Evolutionary conservation across 2,329 filamentous ascomycete genomes (phyloP), one percentile per base, ranked within the genome.

Genomic region (Mariannaea sp.): DNA sequence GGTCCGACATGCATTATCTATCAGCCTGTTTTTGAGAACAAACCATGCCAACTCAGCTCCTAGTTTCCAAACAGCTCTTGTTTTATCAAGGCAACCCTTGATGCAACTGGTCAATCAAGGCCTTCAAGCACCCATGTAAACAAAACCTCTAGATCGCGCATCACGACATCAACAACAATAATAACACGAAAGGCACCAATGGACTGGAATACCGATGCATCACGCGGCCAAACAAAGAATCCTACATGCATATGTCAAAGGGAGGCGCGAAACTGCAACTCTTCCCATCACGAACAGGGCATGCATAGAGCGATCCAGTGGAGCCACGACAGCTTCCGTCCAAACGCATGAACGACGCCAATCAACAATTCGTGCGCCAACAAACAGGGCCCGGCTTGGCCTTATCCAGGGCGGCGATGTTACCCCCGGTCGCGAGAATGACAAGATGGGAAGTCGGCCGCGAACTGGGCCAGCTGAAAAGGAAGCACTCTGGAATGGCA

Each of bases 281-380:
- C 29, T 54, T 41, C 40, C 45, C 53, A 43, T 50, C 40, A 30
- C 29, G 41, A 10, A 35, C 29, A 9, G 29, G 26, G 19, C 27
- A 30, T 17, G 20, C 30, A 36, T 38, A 12, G 35, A 13, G 3
- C 7, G 20, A 26, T 60, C 47, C 22, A 66, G 56, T 65, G 63
- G 63, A 58, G 58, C 63, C 63, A 65, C 63, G 63, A 65, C 63
- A 65, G 36, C 49, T 45, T 42, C 44, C 13, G 13, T 45, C 24
- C 27, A 22, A 49, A 56, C 56, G 56, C 59, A 63, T 62, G 55
- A 57, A 51, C 32, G 30, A 48, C 46, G 51, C 60, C 62, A 65
- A 62, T 65, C 57, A 60, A n/a, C n/a, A n/a, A 14, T 36, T 39
- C 20, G 46, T 29, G n/a, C n/a, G n/a, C n/a, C n/a, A n/a, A n/a